These are phyloP conservation scores for Saccharomycopsis hybrid DNA, from an alignment of 1,139 yeast species.

Conservation along the genomic window DNA sequence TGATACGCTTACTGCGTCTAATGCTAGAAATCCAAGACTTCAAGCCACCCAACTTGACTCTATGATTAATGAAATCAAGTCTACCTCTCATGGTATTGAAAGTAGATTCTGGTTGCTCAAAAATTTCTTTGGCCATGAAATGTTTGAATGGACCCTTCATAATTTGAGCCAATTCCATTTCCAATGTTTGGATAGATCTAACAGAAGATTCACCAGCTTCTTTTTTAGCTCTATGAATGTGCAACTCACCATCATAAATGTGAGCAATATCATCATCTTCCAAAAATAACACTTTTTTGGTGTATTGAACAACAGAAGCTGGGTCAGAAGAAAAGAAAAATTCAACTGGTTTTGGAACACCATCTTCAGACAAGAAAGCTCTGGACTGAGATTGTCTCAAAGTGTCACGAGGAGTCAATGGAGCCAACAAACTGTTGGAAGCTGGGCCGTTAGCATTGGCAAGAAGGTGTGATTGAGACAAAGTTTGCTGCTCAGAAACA, in stretches of 20 bases:
- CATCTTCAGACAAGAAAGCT: constrained; percentile 88
- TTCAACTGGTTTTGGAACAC: constrained; percentile 90
- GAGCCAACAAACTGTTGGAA: constrained; percentile 24
- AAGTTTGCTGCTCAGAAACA: constrained; percentile 32
- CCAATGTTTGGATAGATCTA: constrained; percentile 93
- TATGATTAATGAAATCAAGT: constrained; percentile 77
- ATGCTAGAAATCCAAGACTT: constrained; percentile 79
- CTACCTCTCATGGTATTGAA: constrained; percentile 99
- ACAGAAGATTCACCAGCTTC: constrained; percentile 88
- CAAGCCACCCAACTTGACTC: constrained; percentile 85
- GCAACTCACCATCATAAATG: constrained; percentile 95
- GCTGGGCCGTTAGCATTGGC: constrained; percentile 17
- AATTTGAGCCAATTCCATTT: constrained; percentile 93
- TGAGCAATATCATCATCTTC: constrained; percentile 99
- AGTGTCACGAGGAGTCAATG: constrained; percentile 41
- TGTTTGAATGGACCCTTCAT: constrained; percentile 97
- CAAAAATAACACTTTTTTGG: constrained; percentile 89
- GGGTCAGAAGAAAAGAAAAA: constrained; percentile 97
- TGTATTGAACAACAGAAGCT: constrained; percentile 95
- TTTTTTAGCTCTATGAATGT: constrained; percentile 92
- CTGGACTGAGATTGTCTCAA: constrained; percentile 88
- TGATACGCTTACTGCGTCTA: constrained; percentile 90
- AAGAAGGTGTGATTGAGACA: constrained; percentile 22
- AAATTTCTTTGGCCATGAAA: constrained; percentile 98
- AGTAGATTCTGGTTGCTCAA: constrained; percentile 97